phyloP scores from a whole-genome alignment of 108 stramenopile species.

The Stephanodiscus minutulus region DNA sequence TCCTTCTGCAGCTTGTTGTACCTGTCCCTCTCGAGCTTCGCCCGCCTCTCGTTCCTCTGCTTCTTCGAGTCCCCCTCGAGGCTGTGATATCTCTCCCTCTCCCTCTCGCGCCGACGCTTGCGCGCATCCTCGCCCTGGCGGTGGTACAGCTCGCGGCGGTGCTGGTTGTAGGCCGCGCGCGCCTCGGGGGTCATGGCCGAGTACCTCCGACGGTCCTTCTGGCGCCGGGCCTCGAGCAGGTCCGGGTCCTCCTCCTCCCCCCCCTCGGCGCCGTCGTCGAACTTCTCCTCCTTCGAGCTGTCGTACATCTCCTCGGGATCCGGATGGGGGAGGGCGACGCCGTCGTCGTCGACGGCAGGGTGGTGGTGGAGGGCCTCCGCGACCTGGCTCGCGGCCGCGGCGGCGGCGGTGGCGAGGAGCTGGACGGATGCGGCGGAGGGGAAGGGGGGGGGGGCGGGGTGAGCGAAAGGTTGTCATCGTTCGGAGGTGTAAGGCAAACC shows the following conservation, averaged over 20 bases:
- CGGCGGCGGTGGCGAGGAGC: conserved; percentile 53
- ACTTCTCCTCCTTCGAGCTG: conserved; percentile 11
- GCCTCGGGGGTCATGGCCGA: conserved; percentile 77
- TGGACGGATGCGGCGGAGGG: not conserved
- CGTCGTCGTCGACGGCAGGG: conserved; percentile 6
- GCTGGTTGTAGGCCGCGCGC: conserved; percentile 79
- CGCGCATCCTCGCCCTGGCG: conserved; percentile 71
- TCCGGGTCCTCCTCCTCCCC: conserved; percentile 49
- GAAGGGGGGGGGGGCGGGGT: not conserved
- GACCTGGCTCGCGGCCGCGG: conserved; percentile 48
- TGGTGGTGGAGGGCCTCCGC: conserved; percentile 9
- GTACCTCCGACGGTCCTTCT: conserved; percentile 83
- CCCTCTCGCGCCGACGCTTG: conserved; percentile 75
- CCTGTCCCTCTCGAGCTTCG: conserved; percentile 80
- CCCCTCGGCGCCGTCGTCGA: conserved; percentile 9
- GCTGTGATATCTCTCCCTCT: conserved; percentile 72
- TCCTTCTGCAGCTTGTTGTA: conserved; percentile 72
- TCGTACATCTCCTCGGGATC: conserved; percentile 14
- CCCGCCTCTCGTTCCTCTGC: conserved; percentile 71
- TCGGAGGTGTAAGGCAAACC: too few species aligned
- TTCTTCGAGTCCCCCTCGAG: conserved; percentile 59
- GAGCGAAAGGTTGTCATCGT: too few species aligned
- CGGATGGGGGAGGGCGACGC: not conserved
- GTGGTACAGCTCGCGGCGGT: conserved; percentile 85
- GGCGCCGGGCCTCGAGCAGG: conserved; percentile 71